These are phyloP conservation scores for Wickerhamomyces subpelliculosus DNA, from an alignment of 805 yeast genomes.

Conservation along the genomic window DNA sequence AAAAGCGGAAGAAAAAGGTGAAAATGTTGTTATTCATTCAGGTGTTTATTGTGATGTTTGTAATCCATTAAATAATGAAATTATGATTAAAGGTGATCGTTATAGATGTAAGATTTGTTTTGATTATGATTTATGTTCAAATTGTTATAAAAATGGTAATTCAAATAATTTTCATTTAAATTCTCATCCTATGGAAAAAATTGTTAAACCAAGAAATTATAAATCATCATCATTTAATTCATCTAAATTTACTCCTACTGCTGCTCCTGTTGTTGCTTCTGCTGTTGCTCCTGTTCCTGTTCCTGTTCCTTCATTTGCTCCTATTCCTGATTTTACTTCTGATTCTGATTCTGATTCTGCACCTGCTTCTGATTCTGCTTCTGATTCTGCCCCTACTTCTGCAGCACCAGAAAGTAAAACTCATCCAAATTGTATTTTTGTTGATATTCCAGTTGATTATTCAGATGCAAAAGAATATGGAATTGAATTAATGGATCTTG, in stretches of 20 bases:
- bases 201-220: no score
- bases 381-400: no score
- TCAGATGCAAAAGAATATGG: not conserved
- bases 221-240: no score
- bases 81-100: constrained; percentile 27
- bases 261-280: no score
- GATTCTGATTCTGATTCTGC: not conserved
- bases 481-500: not conserved
- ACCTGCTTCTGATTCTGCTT: no score
- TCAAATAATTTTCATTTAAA: not conserved
- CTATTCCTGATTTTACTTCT: not conserved
- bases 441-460: not conserved
- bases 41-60: constrained; percentile 3
- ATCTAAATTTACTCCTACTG: no score
- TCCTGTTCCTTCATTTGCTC: no score
- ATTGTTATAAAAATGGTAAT: constrained; percentile 18
- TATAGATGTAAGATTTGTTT: constrained; percentile 39
- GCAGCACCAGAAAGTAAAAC: no score
- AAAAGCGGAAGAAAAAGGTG: no score
- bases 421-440: not conserved
- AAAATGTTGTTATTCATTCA: constrained; percentile 1
- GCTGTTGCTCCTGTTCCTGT: no score
- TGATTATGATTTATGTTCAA: constrained; percentile 39
- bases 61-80: not conserved
- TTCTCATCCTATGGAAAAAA: not conserved